Conservation (phyloP, 306 rosid species). For the Luffa acutangula region DNA sequence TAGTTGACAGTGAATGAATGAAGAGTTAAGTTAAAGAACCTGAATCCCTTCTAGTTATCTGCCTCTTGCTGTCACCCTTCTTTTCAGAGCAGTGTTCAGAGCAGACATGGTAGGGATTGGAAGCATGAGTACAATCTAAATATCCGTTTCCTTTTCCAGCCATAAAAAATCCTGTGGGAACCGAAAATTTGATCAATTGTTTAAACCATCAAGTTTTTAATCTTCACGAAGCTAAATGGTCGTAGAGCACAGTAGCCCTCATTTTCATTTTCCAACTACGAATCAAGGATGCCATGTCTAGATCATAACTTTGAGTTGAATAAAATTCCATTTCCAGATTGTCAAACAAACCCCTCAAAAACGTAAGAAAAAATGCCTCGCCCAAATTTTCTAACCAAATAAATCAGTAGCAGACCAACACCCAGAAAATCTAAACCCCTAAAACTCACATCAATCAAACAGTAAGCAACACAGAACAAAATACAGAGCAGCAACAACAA, state of each 20-base stretch:
- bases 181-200: neutral
- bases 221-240: neutral
- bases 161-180: conserved; percentile 22
- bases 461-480: neutral
- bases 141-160: conserved; percentile 63
- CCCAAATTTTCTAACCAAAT: neutral
- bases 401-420: neutral
- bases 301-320: neutral
- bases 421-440: neutral
- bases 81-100: conserved; percentile 63
- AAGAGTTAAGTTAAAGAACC: conserved; percentile 4
- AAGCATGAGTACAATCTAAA: conserved; percentile 72
- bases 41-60: conserved; percentile 7
- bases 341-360: neutral
- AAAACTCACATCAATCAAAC: neutral
- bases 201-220: neutral
- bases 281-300: neutral
- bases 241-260: neutral
- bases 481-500: neutral
- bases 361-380: neutral
- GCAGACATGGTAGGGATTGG: conserved; percentile 78
- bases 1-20: neutral
- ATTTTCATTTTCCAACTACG: neutral
- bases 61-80: conserved; percentile 56
- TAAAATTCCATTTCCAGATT: neutral